Conservation (phyloP, 1,284 basidiomycete genomes). For the Naganishia albida region DNA sequence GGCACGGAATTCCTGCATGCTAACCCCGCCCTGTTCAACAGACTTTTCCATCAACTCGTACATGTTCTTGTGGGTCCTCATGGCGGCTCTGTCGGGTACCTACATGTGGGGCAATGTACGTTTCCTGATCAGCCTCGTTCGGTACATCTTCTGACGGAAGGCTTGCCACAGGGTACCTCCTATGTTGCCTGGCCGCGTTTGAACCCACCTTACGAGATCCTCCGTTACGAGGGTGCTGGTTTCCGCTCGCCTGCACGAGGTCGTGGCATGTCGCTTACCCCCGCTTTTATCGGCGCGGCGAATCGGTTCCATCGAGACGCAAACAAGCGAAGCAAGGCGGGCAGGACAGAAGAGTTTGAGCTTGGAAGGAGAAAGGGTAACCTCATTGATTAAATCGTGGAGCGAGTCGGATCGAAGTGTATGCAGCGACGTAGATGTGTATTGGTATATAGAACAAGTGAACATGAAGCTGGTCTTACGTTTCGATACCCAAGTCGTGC, state of each 20-base stretch:
- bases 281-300: conserved; percentile 50
- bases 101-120: conserved; percentile 71
- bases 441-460: not conserved
- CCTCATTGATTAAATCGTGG: conserved; percentile 47
- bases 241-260: conserved; percentile 76
- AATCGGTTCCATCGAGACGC: conserved; percentile 41
- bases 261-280: conserved; percentile 60
- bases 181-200: conserved; percentile 96
- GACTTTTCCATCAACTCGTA: conserved; percentile 59
- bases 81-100: conserved; percentile 63
- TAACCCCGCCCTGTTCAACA: conserved; percentile 12
- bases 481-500: not conserved
- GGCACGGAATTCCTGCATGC: not conserved
- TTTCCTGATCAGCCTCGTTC: conserved; percentile 5
- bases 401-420: too few relatives aligned
- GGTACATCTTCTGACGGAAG: not conserved
- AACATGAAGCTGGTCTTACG: not conserved
- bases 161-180: conserved; percentile 46
- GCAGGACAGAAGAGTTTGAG: conserved; percentile 46
- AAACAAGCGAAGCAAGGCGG: conserved; percentile 34
- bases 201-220: conserved; percentile 76
- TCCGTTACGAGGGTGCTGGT: conserved; percentile 84
- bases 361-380: conserved; percentile 53
- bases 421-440: not conserved
- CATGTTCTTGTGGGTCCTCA: conserved; percentile 71